Evolutionary conservation across 192 early-diverging fungal species (phyloP), one percentile per base, ranked within the genome.

Genomic region (Umbelopsis isabellina): DNA sequence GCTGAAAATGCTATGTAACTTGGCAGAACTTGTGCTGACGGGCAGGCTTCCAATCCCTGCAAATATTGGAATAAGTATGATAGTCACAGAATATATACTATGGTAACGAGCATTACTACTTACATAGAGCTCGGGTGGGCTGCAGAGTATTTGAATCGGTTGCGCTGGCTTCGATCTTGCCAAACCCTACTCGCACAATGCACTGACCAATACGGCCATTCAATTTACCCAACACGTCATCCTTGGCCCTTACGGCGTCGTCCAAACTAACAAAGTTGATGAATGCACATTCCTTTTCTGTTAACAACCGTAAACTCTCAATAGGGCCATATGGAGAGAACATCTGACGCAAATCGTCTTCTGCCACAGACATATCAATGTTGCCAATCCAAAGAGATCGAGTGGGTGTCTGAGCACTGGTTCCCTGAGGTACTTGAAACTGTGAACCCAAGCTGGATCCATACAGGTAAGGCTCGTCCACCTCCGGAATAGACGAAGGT

Each of bases 261-360:
- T 96, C 97, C 9, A 93, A 80, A 13, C 88, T 84, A 46, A 84
- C 73, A 75, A 91, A 97, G 72, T 96, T 99, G 66, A 99, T 88
- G 78, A 97, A 99, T 22, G 94, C 97, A 65, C 97, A 97, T 70
- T 99, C 95, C 79, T 95, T 95, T 72, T 99, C 97, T 2, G 91
- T 88, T 20, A 97, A 82, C 64, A 99, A 85, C 27, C 95, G 86
- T 48, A 97, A 81, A 51, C 88, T 90, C 76, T 99, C 97, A 67
- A 99, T 95, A 13, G 92, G 82, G 0, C 97, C 97, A 79, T 93
- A 99, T 45, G 89, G 88, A 48, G 88, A 86, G 75, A 99, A 99
- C 13, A 92, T 75, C 51, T 87, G 86, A 8, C 90, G 84, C 50
- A 99, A 83, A 35, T 95, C 92, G n/a, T 91, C 88, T 46, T 84